These are phyloP conservation scores for Candida cerambycidarum DNA, from an alignment of 805 yeast genomes.

Conservation along the genomic window DNA sequence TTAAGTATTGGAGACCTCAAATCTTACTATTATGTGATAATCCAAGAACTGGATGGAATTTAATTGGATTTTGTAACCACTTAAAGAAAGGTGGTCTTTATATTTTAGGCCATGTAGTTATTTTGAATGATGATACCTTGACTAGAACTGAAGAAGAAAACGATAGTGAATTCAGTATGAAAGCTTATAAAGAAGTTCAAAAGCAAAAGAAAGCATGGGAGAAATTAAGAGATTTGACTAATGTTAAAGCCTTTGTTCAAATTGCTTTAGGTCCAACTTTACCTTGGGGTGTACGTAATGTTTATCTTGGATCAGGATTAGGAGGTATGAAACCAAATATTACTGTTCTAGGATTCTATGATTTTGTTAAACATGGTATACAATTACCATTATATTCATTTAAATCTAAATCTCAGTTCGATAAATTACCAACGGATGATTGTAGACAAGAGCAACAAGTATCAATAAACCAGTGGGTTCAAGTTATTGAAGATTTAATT, in stretches of 20 bases:
- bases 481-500: constrained; percentile 84
- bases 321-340: constrained; percentile 99
- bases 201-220: constrained; percentile 81
- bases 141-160: constrained; percentile 42
- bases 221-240: constrained; percentile 71
- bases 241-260: constrained; percentile 92
- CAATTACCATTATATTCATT: constrained; percentile 25
- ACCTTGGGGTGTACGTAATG: constrained; percentile 94
- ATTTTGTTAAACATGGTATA: constrained; percentile 48
- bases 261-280: constrained; percentile 83
- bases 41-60: constrained; percentile 88
- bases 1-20: constrained; percentile 98
- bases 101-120: constrained; percentile 86
- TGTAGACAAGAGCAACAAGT: constrained; percentile 72
- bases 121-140: constrained; percentile 44
- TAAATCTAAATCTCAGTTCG: constrained; percentile 18
- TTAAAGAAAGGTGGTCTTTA: constrained; percentile 94
- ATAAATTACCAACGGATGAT: constrained; percentile 69
- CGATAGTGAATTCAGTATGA: constrained; percentile 33
- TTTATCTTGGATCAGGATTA: constrained; percentile 89
- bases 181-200: constrained; percentile 63
- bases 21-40: constrained; percentile 83
- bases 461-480: constrained; percentile 82
- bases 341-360: constrained; percentile 87
- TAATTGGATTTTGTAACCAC: constrained; percentile 90